Evolutionary conservation across 345 rosid species (phyloP).

Genomic region (Turnera subulata): DNA sequence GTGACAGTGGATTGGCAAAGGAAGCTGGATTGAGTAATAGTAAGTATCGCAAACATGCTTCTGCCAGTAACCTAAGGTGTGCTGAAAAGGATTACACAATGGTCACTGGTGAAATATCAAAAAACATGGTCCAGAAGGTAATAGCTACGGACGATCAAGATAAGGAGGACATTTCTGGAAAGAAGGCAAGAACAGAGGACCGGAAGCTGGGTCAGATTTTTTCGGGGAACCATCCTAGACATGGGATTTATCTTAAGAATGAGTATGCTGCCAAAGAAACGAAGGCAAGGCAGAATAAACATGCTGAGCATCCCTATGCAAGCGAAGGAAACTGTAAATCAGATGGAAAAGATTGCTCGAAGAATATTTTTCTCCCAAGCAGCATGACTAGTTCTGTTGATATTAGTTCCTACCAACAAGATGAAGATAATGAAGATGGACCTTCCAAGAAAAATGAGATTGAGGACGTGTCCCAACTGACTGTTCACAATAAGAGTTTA

Average conservation of each 20-base stretch:
- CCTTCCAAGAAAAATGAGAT: background rate
- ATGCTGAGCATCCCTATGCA: background rate
- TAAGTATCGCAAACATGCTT: background rate
- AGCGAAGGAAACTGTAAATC: background rate
- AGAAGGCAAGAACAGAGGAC: background rate
- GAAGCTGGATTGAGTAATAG: slow-evolving; percentile 2
- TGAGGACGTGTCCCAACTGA: background rate
- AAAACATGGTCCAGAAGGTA: background rate
- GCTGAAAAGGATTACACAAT: background rate
- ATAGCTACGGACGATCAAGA: background rate
- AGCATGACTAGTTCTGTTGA: no score
- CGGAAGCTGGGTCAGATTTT: background rate
- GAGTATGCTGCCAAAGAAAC: background rate
- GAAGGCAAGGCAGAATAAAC: background rate
- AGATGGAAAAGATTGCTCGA: no score
- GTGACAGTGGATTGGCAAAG: background rate
- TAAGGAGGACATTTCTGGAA: background rate
- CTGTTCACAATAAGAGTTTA: background rate
- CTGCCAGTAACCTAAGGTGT: background rate
- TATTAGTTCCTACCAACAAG: no score
- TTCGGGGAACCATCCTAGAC: background rate
- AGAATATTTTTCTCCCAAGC: no score
- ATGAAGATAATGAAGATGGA: background rate
- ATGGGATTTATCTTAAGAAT: background rate
- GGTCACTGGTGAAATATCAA: background rate